These are phyloP conservation scores for Globisporangium alternatum DNA, from an alignment of 352 stramenopile species.

Conservation along the genomic window DNA sequence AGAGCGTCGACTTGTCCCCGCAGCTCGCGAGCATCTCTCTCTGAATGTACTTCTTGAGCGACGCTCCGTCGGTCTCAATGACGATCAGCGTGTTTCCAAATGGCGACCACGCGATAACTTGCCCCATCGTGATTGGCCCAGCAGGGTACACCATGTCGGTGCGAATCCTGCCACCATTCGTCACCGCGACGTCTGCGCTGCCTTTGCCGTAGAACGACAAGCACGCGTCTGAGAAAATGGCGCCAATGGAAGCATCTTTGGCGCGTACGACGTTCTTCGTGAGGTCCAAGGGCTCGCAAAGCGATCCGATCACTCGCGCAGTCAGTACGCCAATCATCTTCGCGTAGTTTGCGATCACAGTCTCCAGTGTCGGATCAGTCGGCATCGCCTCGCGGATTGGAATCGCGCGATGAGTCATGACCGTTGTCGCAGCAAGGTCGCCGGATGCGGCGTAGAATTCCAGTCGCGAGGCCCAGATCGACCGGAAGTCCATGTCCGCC, in stretches of 20 bases:
- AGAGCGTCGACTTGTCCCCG: constrained; percentile 20
- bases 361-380: constrained; percentile 46
- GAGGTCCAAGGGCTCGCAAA: constrained; percentile 59
- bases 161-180: constrained; percentile 26
- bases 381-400: constrained; percentile 59
- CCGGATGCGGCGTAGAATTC: constrained; percentile 48
- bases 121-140: constrained; percentile 16
- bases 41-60: constrained; percentile 38
- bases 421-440: constrained; percentile 25
- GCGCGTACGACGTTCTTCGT: constrained; percentile 46
- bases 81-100: constrained; percentile 23
- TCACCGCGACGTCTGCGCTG: constrained; percentile 16
- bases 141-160: constrained; percentile 20
- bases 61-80: constrained; percentile 30
- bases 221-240: constrained; percentile 41
- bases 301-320: constrained; percentile 40
- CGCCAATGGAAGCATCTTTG: constrained; percentile 42
- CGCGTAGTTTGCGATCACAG: constrained; percentile 45
- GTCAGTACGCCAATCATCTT: constrained; percentile 39
- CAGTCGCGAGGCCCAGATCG: constrained; percentile 59
- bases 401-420: constrained; percentile 53
- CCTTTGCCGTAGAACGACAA: constrained; percentile 15
- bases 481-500: constrained; percentile 69
- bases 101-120: constrained; percentile 24
- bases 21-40: constrained; percentile 31